A percentile compares a stretch with the other conserved stretches of the same genome.
These are phyloP conservation scores for Fusarium multiceps DNA, from an alignment of 2,329 filamentous ascomycete genomes.

Conservation along the genomic window DNA sequence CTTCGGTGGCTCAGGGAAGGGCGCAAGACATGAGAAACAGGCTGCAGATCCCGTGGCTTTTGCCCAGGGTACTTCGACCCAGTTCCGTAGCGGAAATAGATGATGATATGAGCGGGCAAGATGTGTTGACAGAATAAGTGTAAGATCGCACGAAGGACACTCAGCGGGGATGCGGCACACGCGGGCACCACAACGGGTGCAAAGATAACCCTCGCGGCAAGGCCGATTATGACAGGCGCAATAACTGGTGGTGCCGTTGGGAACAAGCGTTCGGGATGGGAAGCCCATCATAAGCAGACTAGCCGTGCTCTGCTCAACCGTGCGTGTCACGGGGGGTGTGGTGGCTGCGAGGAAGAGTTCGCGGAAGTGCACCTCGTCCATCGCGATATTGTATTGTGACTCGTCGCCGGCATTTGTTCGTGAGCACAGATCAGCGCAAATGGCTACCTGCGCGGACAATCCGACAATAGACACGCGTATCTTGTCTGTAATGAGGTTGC, in stretches of 20 bases:
- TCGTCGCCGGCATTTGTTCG: constrained; percentile 86
- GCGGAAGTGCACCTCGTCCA: constrained; percentile 80
- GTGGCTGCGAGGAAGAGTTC: constrained; percentile 91
- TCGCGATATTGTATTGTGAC: constrained; percentile 81
- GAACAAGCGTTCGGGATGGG: constrained; percentile 83
- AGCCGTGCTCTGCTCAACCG: constrained; percentile 66
- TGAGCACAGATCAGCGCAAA: constrained; percentile 89
- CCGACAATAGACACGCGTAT: constrained; percentile 92
- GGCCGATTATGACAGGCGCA: constrained; percentile 93
- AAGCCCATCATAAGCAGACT: constrained; percentile 97
- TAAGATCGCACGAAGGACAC: constrained; percentile 90
- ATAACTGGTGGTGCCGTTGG: constrained; percentile 72
- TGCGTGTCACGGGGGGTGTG: constrained; percentile 85
- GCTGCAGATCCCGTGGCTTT: constrained; percentile 70
- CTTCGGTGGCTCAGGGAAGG: constrained; percentile 70
- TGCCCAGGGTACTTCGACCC: constrained; percentile 88
- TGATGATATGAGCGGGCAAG: constrained; percentile 94
- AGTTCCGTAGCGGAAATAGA: constrained; percentile 89
- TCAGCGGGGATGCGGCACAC: constrained; percentile 91
- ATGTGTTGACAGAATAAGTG: constrained; percentile 93
- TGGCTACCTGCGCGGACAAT: constrained; percentile 88
- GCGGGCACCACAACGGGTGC: constrained; percentile 87
- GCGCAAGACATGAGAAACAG: constrained; percentile 81
- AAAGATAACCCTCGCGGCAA: constrained; percentile 86
- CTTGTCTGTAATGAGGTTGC: constrained; percentile 79